Percentiles rank a stretch among this genome's conserved stretches.
Conservation (phyloP, 495 filamentous ascomycete genomes). For the Aspergillus sclerotiicarbonarius region DNA sequence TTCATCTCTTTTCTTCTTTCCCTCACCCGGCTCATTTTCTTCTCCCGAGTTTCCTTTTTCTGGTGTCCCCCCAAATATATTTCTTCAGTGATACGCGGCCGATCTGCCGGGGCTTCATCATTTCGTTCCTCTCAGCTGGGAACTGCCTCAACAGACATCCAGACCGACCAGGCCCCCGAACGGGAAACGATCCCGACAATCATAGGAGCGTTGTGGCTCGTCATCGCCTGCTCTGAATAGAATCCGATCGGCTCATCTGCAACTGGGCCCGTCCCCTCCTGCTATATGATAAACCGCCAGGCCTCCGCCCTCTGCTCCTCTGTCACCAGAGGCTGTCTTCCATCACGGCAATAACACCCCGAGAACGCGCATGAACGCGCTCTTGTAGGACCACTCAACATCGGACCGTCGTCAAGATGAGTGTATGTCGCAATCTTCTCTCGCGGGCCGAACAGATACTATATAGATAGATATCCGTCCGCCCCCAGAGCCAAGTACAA, state of each 20-base stretch:
- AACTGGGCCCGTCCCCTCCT: background rate
- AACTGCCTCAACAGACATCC: background rate
- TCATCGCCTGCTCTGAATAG: background rate
- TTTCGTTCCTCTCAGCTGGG: background rate
- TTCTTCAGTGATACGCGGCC: background rate
- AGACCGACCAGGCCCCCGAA: background rate
- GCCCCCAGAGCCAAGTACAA: background rate
- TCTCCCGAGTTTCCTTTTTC: background rate
- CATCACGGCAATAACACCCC: background rate
- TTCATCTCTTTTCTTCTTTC: background rate
- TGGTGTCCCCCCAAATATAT: background rate
- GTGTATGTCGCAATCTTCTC: slow-evolving; percentile 12
- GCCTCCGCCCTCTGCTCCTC: background rate
- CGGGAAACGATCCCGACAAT: background rate
- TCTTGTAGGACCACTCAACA: background rate
- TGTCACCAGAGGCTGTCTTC: background rate
- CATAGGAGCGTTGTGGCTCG: background rate
- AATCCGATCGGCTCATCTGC: background rate
- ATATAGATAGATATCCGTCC: background rate
- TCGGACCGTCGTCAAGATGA: slow-evolving; percentile 1
- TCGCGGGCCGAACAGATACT: background rate
- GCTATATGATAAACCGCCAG: background rate
- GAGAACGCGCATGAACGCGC: background rate
- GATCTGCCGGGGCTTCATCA: background rate
- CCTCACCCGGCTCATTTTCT: background rate